A percentile compares a stretch with the other conserved stretches of the same genome.
Evolutionary conservation across 768 basidiomycete species (phyloP).

Genomic region (Xerocomellus chrysenteron): DNA sequence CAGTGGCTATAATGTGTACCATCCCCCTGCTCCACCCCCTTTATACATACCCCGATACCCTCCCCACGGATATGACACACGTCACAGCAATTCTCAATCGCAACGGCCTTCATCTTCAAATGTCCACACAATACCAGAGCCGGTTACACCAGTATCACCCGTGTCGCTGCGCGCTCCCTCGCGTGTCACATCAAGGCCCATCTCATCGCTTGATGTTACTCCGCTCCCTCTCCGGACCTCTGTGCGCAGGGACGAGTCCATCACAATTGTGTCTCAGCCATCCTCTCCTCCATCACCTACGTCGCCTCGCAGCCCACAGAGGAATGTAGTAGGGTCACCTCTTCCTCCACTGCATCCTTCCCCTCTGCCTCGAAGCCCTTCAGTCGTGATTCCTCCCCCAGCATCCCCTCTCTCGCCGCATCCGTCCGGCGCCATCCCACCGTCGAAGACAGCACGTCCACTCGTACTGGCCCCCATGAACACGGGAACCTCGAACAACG

Average conservation of each 20-base stretch:
- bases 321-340: not conserved
- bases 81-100: not conserved
- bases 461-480: conserved; percentile 1
- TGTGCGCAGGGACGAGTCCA: not conserved
- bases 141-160: not conserved
- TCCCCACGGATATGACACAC: conserved; percentile 1
- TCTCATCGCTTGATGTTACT: conserved; percentile 1
- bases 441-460: not conserved
- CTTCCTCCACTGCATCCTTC: not conserved
- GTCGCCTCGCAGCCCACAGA: not conserved
- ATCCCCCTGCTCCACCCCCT: conserved; percentile 1
- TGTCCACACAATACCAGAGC: not conserved
- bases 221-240: conserved; percentile 4
- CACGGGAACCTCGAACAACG: conserved; percentile 11
- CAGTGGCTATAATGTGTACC: not conserved
- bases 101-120: conserved; percentile 1
- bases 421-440: not conserved
- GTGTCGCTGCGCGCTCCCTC: not conserved
- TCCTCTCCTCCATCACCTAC: not conserved
- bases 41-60: conserved; percentile 6
- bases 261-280: not conserved
- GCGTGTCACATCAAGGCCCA: not conserved
- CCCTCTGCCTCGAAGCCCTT: not conserved
- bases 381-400: not conserved
- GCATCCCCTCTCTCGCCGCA: not conserved